Percentiles rank a stretch among this genome's conserved stretches.
phyloP scores from a whole-genome alignment of 441 rosid species.

The Populus hybrid region DNA sequence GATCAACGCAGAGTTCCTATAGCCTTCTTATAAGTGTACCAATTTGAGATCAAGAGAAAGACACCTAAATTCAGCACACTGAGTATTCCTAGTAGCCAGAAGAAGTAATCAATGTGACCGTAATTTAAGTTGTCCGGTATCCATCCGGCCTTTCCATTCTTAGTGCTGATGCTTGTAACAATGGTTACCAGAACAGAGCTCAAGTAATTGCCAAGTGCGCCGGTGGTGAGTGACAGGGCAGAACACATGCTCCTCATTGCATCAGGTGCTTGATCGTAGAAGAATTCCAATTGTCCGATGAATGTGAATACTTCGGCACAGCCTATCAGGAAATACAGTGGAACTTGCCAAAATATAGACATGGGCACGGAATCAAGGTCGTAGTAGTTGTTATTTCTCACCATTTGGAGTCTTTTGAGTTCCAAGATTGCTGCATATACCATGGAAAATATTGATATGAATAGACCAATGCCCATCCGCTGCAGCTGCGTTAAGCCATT shows the following conservation, averaged over 20 bases:
- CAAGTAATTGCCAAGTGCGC: conserved; percentile 66
- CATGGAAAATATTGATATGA: conserved; percentile 70
- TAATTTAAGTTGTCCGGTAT: conserved; percentile 69
- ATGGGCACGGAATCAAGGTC: conserved; percentile 46
- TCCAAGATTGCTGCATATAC: conserved; percentile 56
- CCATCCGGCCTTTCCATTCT: conserved; percentile 68
- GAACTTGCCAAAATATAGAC: conserved; percentile 80
- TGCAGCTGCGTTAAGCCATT: conserved; percentile 79
- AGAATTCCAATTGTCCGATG: conserved; percentile 77
- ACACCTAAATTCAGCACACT: conserved; percentile 57
- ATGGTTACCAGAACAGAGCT: conserved; percentile 65
- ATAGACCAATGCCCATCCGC: conserved; percentile 79
- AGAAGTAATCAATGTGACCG: conserved; percentile 67
- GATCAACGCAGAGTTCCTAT: conserved; percentile 21
- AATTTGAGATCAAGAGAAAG: conserved; percentile 53
- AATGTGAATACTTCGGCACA: conserved; percentile 87
- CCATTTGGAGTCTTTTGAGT: conserved; percentile 41
- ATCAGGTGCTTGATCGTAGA: conserved; percentile 85
- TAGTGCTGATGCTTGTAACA: conserved; percentile 42
- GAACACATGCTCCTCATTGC: conserved; percentile 85
- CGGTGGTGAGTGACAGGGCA: conserved; percentile 68
- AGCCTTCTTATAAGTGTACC: conserved; percentile 64
- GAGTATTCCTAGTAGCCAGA: conserved; percentile 51
- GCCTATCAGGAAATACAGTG: conserved; percentile 70
- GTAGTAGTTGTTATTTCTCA: conserved; percentile 50